Evolutionary conservation across 2,329 filamentous ascomycete genomes (phyloP).

Genomic region (Alternaria dauci): DNA sequence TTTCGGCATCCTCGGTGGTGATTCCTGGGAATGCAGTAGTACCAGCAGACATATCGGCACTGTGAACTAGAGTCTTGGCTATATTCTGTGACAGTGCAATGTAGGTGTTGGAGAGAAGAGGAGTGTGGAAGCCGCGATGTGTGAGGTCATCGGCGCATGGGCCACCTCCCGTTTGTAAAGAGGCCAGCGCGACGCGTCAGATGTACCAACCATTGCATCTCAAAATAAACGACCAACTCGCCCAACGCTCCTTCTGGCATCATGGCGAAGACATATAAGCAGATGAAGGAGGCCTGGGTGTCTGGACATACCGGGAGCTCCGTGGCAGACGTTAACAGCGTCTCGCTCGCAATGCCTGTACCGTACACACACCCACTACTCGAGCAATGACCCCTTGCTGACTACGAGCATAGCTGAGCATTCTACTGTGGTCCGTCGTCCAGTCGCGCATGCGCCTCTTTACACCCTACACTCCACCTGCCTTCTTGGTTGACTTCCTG

Average conservation of each 20-base stretch:
- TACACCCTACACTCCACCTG: conserved; percentile 72
- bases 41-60: rapidly evolving
- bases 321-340: conserved; percentile 84
- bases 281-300: conserved; percentile 93
- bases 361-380: conserved; percentile 34
- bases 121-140: conserved; percentile 9
- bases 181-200: conserved; percentile 34
- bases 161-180: conserved; percentile 8
- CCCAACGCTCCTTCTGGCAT: conserved; percentile 11
- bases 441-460: conserved; percentile 88
- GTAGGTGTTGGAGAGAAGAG: not conserved
- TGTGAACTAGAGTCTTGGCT: not conserved
- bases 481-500: conserved; percentile 80
- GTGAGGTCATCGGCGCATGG: conserved; percentile 20
- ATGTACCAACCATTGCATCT: conserved; percentile 12
- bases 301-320: conserved; percentile 86
- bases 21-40: not conserved
- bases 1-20: not conserved
- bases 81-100: not conserved
- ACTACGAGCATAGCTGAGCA: conserved; percentile 68
- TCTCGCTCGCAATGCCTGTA: conserved; percentile 87
- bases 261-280: conserved; percentile 74
- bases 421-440: conserved; percentile 87
- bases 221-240: conserved; percentile 21
- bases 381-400: conserved; percentile 28